Conservation (phyloP, 2,329 filamentous ascomycete genomes). For the Pseudofabraea citricarpa region DNA sequence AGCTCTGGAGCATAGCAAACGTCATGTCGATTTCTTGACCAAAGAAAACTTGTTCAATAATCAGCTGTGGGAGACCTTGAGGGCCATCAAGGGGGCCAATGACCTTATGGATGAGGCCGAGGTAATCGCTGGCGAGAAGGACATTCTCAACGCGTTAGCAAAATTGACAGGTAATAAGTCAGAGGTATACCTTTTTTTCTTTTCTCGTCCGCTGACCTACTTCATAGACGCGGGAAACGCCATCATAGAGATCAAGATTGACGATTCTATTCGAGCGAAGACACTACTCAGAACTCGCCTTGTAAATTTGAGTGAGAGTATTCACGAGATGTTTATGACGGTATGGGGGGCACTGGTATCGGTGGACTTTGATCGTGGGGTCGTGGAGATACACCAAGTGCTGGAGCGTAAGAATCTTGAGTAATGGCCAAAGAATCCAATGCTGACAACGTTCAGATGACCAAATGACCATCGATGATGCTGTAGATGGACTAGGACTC, state of each 20-base stretch:
- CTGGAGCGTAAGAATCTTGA: constrained; percentile 7
- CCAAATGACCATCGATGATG: constrained; percentile 48
- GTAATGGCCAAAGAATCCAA: not conserved
- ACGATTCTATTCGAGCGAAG: constrained; percentile 57
- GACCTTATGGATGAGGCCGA: constrained; percentile 60
- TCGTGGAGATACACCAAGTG: not conserved
- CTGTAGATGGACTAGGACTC: constrained; percentile 49
- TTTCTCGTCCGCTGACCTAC: no score
- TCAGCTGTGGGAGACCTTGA: constrained; percentile 48
- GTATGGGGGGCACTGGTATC: constrained; percentile 68
- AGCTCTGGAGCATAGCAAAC: constrained; percentile 37
- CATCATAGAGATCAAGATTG: constrained; percentile 54
- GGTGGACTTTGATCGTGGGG: constrained; percentile 46
- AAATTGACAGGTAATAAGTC: no score
- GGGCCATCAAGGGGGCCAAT: constrained; percentile 51
- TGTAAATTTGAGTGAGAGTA: constrained; percentile 59
- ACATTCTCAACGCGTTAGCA: constrained; percentile 52
- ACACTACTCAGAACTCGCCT: constrained; percentile 61
- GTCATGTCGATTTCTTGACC: constrained; percentile 51
- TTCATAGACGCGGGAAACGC: constrained; percentile 48
- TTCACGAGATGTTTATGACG: constrained; percentile 61
- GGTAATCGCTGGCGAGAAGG: constrained; percentile 45
- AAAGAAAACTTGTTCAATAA: constrained; percentile 55
- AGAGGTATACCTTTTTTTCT: no score
- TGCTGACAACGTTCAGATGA: constrained; percentile 7